phyloP scores from a whole-genome alignment of 2,329 filamentous ascomycete species.

The Fusarium xylarioides region DNA sequence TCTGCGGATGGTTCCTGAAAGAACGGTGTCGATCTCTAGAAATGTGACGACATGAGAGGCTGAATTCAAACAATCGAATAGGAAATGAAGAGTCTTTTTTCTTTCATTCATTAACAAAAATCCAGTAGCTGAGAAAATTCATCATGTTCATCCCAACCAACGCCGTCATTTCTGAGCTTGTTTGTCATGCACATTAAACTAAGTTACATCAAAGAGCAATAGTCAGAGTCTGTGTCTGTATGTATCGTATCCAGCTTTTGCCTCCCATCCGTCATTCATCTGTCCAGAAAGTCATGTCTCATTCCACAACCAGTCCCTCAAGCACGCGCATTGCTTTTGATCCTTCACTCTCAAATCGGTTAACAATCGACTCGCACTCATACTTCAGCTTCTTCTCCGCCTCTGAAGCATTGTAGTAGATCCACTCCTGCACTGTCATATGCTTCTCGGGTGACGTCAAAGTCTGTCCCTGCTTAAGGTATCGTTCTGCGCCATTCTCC shows the following conservation, averaged over 20 bases:
- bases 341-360: constrained; percentile 84
- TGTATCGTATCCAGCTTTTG: constrained; percentile 29
- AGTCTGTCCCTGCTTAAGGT: constrained; percentile 65
- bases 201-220: constrained; percentile 23
- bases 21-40: constrained; percentile 1
- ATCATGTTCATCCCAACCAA: constrained; percentile 20
- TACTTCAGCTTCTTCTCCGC: constrained; percentile 81
- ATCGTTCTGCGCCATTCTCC: constrained; percentile 60
- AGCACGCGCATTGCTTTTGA: constrained; percentile 78
- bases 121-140: constrained; percentile 25
- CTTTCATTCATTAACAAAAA: constrained; percentile 20
- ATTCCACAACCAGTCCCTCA: constrained; percentile 73
- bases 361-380: constrained; percentile 86
- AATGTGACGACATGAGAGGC: constrained; percentile 18
- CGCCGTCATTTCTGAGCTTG: constrained; percentile 36
- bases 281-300: constrained; percentile 28
- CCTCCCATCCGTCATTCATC: constrained; percentile 16
- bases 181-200: constrained; percentile 19
- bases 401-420: constrained; percentile 79
- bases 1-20: constrained; percentile 4
- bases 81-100: neutral
- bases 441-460: constrained; percentile 80
- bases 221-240: constrained; percentile 8
- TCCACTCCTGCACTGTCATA: constrained; percentile 96
- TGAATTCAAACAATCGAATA: constrained; percentile 5